These are phyloP conservation scores for Plasmodium adleri DNA, from an alignment of 169 alveolate genomes.

Conservation along the genomic window DNA sequence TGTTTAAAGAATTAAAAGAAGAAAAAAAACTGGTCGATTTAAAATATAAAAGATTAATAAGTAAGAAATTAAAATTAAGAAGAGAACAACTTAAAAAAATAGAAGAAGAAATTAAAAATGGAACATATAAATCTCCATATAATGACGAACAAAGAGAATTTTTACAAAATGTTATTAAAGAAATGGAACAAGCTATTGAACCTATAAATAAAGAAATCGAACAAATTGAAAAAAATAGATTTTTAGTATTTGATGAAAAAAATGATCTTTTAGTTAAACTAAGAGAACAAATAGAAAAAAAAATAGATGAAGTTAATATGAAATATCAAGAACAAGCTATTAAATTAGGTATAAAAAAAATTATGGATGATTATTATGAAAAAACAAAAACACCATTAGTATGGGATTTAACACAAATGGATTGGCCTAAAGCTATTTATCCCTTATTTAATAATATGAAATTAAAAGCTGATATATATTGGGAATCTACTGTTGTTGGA, in stretches of 20 bases:
- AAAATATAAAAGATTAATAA: conserved; percentile 40
- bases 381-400: conserved; percentile 80
- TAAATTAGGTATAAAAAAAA: conserved; percentile 51
- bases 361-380: conserved; percentile 64
- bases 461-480: conserved; percentile 78
- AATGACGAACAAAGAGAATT: conserved; percentile 80
- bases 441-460: conserved; percentile 78
- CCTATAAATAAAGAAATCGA: conserved; percentile 79
- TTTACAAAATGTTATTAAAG: conserved; percentile 73
- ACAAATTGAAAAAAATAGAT: conserved; percentile 71
- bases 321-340: conserved; percentile 59
- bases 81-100: conserved; percentile 48
- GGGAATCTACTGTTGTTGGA: conserved; percentile 86
- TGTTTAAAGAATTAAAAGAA: conserved; percentile 71
- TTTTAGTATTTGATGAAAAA: conserved; percentile 80
- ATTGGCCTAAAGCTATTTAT: conserved; percentile 77
- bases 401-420: conserved; percentile 85
- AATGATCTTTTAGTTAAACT: conserved; percentile 79
- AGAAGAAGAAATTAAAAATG: conserved; percentile 76
- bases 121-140: conserved; percentile 79
- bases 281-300: conserved; percentile 76
- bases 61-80: conserved; percentile 36
- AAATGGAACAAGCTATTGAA: conserved; percentile 77
- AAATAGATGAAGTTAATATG: conserved; percentile 74
- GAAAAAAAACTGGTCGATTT: conserved; percentile 52